These are phyloP conservation scores for Scolecobasidium constrictum DNA, from an alignment of 2,329 filamentous ascomycete genomes.

Conservation along the genomic window DNA sequence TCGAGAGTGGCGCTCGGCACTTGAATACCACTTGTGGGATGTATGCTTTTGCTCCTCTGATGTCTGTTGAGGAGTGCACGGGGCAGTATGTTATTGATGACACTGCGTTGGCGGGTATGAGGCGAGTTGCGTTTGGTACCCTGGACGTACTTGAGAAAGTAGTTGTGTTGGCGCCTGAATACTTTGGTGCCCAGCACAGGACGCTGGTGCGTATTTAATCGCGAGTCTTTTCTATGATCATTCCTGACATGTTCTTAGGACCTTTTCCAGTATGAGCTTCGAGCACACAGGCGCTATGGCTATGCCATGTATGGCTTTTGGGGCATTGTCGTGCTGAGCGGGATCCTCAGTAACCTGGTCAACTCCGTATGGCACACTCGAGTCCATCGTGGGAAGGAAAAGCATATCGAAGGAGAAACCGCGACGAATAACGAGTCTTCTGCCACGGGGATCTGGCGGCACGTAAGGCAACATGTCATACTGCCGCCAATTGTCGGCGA, in stretches of 20 bases:
- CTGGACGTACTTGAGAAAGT: background rate
- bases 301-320: constrained; percentile 27
- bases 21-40: background rate
- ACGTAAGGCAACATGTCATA: constrained; percentile 23
- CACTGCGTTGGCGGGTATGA: background rate
- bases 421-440: too few relatives aligned
- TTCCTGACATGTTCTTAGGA: background rate
- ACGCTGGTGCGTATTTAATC: background rate
- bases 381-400: constrained; percentile 8
- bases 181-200: constrained; percentile 1
- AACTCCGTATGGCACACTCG: constrained; percentile 14
- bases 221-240: background rate
- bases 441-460: background rate
- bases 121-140: background rate
- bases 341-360: constrained; percentile 21
- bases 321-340: constrained; percentile 24
- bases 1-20: background rate
- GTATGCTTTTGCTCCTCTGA: background rate
- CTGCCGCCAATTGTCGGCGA: constrained; percentile 33
- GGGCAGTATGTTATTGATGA: background rate
- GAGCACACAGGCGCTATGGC: background rate
- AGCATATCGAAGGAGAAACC: constrained; percentile 12
- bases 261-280: background rate
- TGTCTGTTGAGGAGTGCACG: background rate
- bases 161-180: background rate